Evolutionary conservation across 768 basidiomycete genomes (phyloP).

Genomic region (Naganishia onofrii): DNA sequence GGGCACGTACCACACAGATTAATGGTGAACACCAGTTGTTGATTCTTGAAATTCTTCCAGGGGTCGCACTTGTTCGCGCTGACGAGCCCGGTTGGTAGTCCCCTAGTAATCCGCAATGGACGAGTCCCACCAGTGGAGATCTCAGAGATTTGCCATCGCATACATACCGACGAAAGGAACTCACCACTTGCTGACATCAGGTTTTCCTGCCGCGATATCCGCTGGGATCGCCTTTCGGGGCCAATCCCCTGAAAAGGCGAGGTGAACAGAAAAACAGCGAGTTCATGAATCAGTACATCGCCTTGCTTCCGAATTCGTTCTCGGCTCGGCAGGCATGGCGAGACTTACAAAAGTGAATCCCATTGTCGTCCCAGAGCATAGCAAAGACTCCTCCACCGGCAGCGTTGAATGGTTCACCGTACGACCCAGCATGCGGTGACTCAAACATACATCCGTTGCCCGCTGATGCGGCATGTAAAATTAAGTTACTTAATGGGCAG

Average conservation of each 20-base stretch:
- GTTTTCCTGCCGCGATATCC: constrained; percentile 31
- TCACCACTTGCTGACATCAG: constrained; percentile 4
- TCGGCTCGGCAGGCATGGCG: constrained; percentile 12
- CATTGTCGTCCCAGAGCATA: constrained; percentile 80
- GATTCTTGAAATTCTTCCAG: constrained; percentile 44
- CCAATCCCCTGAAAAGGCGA: constrained; percentile 43
- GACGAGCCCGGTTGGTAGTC: constrained; percentile 42
- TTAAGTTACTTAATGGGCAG: no score
- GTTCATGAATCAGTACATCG: background rate
- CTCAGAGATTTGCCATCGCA: no score
- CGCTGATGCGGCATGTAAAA: constrained; percentile 30
- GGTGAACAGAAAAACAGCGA: background rate
- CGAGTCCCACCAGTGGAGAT: no score
- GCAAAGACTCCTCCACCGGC: constrained; percentile 80
- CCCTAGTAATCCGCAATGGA: constrained; percentile 36
- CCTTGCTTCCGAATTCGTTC: no score
- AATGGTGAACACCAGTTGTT: constrained; percentile 48
- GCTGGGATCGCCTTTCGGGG: constrained; percentile 42
- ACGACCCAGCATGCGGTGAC: constrained; percentile 78
- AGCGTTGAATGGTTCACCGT: constrained; percentile 75
- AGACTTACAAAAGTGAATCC: constrained; percentile 56
- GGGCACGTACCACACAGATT: constrained; percentile 46
- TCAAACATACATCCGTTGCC: constrained; percentile 70
- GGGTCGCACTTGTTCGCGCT: constrained; percentile 47
- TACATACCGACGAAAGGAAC: no score